Percentiles rank a stretch among this genome's conserved stretches.
Conservation (phyloP, 2,329 filamentous ascomycete species). For the Alternaria infectoria region DNA sequence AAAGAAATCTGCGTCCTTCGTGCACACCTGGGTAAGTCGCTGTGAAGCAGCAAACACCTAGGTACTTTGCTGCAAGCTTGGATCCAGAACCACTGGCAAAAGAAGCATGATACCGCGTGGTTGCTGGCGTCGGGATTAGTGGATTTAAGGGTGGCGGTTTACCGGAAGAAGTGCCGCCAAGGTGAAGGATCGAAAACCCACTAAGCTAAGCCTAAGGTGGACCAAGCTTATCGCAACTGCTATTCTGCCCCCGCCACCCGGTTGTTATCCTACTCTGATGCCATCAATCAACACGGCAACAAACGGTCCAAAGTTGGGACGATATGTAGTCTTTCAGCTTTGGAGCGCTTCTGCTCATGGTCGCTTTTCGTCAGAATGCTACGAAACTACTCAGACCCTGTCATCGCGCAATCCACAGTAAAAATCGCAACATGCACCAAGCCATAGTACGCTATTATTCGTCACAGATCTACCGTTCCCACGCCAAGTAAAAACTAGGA, state of each 20-base stretch:
- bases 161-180: not conserved
- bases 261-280: not conserved
- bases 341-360: not conserved
- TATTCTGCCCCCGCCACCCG: conserved; percentile 6
- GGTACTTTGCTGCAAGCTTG: too few species aligned
- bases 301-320: not conserved
- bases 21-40: too few species aligned
- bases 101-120: too few species aligned
- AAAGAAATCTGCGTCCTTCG: not conserved
- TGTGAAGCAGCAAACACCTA: too few species aligned
- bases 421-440: conserved; percentile 21
- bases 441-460: not conserved
- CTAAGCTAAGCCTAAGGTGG: not conserved
- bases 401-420: conserved; percentile 16
- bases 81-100: too few species aligned
- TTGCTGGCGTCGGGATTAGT: not conserved
- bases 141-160: not conserved
- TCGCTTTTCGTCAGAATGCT: not conserved
- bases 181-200: not conserved
- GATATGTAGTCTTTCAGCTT: not conserved
- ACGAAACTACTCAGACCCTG: not conserved
- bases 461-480: not conserved
- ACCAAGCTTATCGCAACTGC: conserved; percentile 1
- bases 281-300: not conserved
- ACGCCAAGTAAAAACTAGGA: conserved; percentile 20